These are phyloP conservation scores for Clausena lansium DNA, from an alignment of 345 rosid species.

Conservation along the genomic window DNA sequence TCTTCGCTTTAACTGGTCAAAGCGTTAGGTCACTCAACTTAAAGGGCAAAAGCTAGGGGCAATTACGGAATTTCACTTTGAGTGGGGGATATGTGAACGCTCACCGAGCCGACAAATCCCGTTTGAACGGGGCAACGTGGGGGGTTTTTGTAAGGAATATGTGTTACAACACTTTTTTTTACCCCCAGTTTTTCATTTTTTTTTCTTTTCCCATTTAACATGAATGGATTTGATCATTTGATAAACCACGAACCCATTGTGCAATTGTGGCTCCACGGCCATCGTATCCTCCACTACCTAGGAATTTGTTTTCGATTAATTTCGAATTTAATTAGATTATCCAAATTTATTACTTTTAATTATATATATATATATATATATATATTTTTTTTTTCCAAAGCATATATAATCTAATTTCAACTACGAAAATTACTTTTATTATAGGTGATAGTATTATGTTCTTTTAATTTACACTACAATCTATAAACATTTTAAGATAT, in stretches of 20 bases:
- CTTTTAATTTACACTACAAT: too few relatives aligned
- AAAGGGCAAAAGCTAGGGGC: background rate
- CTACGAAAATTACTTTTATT: too few relatives aligned
- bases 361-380: too few relatives aligned
- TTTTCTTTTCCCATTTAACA: slow-evolving; percentile 18
- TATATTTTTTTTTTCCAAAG: too few relatives aligned
- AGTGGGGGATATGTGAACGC: slow-evolving; percentile 22
- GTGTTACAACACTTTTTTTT: slow-evolving; percentile 20
- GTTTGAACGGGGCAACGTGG: slow-evolving; percentile 28
- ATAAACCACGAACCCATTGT: slow-evolving; percentile 2
- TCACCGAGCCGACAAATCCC: slow-evolving; percentile 49
- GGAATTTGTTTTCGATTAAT: background rate
- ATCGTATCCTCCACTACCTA: background rate
- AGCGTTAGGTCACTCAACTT: background rate
- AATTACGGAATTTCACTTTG: background rate
- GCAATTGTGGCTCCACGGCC: slow-evolving; percentile 36
- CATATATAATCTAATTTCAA: too few relatives aligned
- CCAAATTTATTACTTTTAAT: too few relatives aligned
- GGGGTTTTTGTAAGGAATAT: slow-evolving; percentile 29
- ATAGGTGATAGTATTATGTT: too few relatives aligned
- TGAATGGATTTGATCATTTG: background rate
- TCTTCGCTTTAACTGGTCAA: slow-evolving; percentile 29
- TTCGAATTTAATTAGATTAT: background rate
- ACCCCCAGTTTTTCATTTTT: background rate
- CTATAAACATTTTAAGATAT: too few relatives aligned